phyloP scores from a whole-genome alignment of 1,139 yeast genomes.

The Scheffersomyces titani region DNA sequence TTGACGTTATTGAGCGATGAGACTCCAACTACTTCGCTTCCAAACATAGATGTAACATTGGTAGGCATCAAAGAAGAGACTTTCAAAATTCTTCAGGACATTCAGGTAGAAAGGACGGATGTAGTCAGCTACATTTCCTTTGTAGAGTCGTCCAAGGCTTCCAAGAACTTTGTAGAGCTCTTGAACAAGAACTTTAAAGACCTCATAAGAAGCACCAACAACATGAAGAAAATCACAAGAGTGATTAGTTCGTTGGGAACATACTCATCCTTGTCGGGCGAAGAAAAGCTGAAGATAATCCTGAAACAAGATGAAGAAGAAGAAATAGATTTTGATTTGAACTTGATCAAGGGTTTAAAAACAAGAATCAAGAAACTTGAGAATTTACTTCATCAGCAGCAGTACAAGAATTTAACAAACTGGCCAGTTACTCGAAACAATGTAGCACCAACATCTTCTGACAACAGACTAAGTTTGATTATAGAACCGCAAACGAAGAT shows the following conservation, averaged over 20 bases:
- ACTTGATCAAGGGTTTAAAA: slow-evolving; percentile 56
- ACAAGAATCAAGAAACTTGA: slow-evolving; percentile 64
- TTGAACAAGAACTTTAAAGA: slow-evolving; percentile 51
- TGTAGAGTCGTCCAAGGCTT: slow-evolving; percentile 21
- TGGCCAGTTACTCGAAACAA: slow-evolving; percentile 47
- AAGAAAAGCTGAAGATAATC: slow-evolving; percentile 9
- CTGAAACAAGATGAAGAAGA: slow-evolving; percentile 14
- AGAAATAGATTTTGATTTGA: slow-evolving; percentile 31
- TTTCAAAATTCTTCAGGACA: slow-evolving; percentile 23
- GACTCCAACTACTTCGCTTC: slow-evolving; percentile 26
- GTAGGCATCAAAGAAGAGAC: slow-evolving; percentile 23
- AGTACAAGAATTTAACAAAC: slow-evolving; percentile 54
- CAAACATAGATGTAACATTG: slow-evolving; percentile 44
- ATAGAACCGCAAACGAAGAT: slow-evolving; percentile 11
- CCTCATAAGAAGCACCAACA: slow-evolving; percentile 37
- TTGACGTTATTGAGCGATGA: slow-evolving; percentile 33
- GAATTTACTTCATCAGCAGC: slow-evolving; percentile 65
- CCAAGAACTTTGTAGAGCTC: slow-evolving; percentile 35
- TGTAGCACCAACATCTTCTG: slow-evolving; percentile 6
- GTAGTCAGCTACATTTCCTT: slow-evolving; percentile 36
- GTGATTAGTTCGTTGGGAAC: slow-evolving; percentile 35
- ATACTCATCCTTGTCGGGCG: slow-evolving; percentile 20
- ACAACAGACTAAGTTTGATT: slow-evolving; percentile 22
- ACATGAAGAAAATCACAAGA: slow-evolving; percentile 40
- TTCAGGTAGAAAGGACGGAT: slow-evolving; percentile 41